Evolutionary conservation across 208 protist genomes (phyloP), one percentile per base, ranked within the genome.

Genomic region (Crithidia thermophila): DNA sequence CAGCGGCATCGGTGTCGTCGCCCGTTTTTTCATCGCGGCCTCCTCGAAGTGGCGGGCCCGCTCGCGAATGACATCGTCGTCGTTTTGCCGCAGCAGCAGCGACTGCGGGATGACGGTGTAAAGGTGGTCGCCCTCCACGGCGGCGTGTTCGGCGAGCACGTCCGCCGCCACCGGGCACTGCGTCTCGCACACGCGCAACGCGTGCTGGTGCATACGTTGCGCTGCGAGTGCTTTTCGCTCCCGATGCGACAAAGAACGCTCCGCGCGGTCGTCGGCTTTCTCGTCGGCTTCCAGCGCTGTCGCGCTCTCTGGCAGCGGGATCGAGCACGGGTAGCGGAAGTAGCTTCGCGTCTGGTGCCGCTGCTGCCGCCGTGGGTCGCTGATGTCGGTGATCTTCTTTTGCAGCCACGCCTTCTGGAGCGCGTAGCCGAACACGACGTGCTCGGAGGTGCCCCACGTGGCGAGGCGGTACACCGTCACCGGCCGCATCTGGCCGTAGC

Each of bases 381-480:
- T 67, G 25, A 91, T 78, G 72, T 96, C 88, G 5, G 82, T 77
- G 39, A 97, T 84, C 57, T 94, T 96, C 36, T 83, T 82, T 56
- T 94, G 91, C 31, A 96, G 53, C 93, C 93, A 97, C 59, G 81
- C 78, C 65, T 94, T 95, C 36, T 83, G 76, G 33, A 97, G 62
- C 5, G 84, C 89, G 72, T 92, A 94, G 52, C 84, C 77, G 47
- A 96, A 98, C 16, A 98, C 88, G 40, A 89, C 75, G 42, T 98
- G 87, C 73, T 99, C 98, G 21, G 96, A 93, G 0, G 97, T 98
- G 23, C 91, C 94, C 11, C 61, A 67, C 1, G 86, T 83, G 25
- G 98, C 84, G 9, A 99, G 83, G 16, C 98, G 81, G 78, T 98
- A 99, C 0, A 99, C 75, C 27, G 55, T 81, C 0, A 98, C 97